These are phyloP conservation scores for Talaromyces islandicus DNA, from an alignment of 2,329 filamentous ascomycete genomes.

Conservation along the genomic window DNA sequence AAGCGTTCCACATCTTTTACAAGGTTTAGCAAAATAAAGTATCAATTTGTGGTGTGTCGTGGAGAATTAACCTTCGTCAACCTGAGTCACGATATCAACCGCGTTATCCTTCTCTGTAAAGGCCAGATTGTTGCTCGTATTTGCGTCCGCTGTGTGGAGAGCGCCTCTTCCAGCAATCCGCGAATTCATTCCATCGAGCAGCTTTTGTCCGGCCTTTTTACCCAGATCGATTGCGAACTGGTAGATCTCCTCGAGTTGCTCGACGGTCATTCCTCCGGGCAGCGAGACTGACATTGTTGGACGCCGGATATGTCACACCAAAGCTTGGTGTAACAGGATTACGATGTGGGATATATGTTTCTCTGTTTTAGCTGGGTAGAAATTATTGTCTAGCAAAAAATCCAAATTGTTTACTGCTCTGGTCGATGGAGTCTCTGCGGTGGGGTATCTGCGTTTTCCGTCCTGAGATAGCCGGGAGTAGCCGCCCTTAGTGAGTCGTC, in stretches of 20 bases:
- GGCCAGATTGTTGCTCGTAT: constrained; percentile 25
- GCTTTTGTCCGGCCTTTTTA: constrained; percentile 62
- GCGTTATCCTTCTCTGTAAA: constrained; percentile 66
- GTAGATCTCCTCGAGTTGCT: constrained; percentile 56
- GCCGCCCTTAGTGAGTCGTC: not conserved
- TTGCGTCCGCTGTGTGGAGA: not conserved
- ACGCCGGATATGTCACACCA: not conserved
- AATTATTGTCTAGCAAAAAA: not conserved
- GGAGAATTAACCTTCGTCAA: constrained; percentile 56
- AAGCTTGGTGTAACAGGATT: not conserved
- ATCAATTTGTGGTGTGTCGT: not conserved
- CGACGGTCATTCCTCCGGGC: not conserved
- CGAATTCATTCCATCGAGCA: constrained; percentile 58
- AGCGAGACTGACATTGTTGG: constrained; percentile 1
- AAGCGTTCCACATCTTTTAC: constrained; percentile 64
- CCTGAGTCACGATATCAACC: constrained; percentile 72
- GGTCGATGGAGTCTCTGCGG: not conserved
- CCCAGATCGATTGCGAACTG: constrained; percentile 64
- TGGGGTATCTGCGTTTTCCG: not conserved
- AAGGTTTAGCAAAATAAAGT: not conserved
- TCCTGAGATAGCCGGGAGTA: not conserved
- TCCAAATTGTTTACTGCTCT: not conserved
- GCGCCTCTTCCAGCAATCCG: constrained; percentile 39
- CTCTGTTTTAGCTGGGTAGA: not conserved
- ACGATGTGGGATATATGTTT: not conserved